Base-by-base conservation (phyloP, 169 alveolate species). In the Plasmodium malariae region DNA sequence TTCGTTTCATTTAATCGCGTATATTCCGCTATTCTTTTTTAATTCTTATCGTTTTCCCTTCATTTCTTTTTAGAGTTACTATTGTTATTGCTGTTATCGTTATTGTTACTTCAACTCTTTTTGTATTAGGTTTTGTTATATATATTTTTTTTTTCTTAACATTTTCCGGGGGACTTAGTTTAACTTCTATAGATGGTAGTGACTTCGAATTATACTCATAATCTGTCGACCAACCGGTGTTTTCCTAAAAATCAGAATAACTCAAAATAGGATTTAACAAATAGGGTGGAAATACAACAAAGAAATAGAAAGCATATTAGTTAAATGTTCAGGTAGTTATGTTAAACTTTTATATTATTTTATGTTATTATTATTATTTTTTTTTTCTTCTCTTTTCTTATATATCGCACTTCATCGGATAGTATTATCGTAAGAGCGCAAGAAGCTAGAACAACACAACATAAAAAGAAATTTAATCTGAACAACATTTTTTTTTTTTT, bases 141-240 rank as follows among this genome's bases (percentile, higher is more conserved):
- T n/a, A n/a, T n/a, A n/a, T 40, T 19, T 43, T 76, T n/a, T 45
- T 78, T 78, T 24, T 55, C 28, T 91, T 65, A 32, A 93, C 96
- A 71, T 93, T 92, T 83, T 93, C 95, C 24, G 96, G 96, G 11
- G 96, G 95, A 49, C 94, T 78, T 28, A 93, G 80, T 88, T 93
- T 93, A 34, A 93, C 93, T 93, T 93, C 96, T 51, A 93, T 93
- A 19, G 96, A 93, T 28, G 96, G 96, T 68, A 92, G 72, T 36
- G 94, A 87, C 74, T 91, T 89, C n/a, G 96, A 92, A 43, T 88
- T 73, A 32, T 67, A 78, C 37, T 78, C 76, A 69, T 26, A 78
- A 21, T 78, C 89, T 45, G 49, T 78, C 19, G 89, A 57, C 89
- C 89, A 78, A 3, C 76, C 89, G 51, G 9, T 24, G 36, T 30